These are phyloP conservation scores for Mariannaea elegans DNA, from an alignment of 2,329 filamentous ascomycete genomes.

Conservation along the genomic window DNA sequence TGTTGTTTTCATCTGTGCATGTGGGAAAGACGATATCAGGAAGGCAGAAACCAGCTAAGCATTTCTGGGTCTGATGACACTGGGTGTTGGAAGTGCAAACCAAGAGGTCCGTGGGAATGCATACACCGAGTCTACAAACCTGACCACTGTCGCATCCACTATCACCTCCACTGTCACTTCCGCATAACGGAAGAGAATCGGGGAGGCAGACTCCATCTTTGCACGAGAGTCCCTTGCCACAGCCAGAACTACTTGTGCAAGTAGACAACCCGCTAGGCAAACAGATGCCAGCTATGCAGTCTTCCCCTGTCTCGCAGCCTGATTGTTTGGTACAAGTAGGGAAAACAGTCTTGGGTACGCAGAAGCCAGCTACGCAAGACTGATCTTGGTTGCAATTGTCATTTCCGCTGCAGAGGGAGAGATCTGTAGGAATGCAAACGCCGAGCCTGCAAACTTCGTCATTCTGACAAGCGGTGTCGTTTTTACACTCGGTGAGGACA, in stretches of 20 bases:
- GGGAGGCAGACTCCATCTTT: not conserved
- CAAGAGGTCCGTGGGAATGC: not conserved
- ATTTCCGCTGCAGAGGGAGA: not conserved
- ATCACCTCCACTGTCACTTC: not conserved
- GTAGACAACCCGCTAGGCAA: not conserved
- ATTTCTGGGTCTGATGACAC: not conserved
- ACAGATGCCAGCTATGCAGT: not conserved
- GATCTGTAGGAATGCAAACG: conserved; percentile 1
- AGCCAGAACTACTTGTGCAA: not conserved
- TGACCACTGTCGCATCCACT: conserved; percentile 4
- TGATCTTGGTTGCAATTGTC: not conserved
- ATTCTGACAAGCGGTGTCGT: not conserved
- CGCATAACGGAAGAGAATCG: not conserved
- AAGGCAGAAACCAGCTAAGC: not conserved
- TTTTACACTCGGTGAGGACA: not conserved
- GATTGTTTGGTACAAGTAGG: not conserved
- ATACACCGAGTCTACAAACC: not conserved
- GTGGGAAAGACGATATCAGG: not conserved
- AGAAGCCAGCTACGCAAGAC: conserved; percentile 3
- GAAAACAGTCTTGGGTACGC: not conserved
- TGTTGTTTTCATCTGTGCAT: no score
- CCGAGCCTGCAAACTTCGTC: conserved; percentile 1
- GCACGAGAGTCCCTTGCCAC: not conserved
- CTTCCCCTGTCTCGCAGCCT: not conserved
- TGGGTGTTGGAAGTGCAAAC: not conserved